Conservation (phyloP, 768 basidiomycete species). For the Mycena filopes region DNA sequence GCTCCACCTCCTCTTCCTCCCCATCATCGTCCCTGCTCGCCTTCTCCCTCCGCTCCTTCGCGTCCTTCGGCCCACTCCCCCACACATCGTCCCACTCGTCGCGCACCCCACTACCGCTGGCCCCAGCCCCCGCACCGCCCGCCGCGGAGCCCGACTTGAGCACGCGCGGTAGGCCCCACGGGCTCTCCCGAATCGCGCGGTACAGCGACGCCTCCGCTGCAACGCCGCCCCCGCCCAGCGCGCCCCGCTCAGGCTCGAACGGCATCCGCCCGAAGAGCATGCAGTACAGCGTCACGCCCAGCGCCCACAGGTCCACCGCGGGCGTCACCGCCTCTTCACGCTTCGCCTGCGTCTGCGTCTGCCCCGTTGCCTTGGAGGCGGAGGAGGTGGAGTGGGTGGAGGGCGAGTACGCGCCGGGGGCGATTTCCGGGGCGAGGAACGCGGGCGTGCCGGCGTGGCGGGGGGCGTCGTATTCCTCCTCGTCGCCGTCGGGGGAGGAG, state of each 20-base stretch:
- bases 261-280: conserved; percentile 90
- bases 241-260: conserved; percentile 54
- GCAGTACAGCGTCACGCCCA: conserved; percentile 96
- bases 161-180: conserved; percentile 3
- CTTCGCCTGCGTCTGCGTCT: too few relatives aligned
- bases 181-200: conserved; percentile 24
- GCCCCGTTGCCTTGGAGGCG: too few relatives aligned
- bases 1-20: neutral
- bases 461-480: conserved; percentile 83
- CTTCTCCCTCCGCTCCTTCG: neutral
- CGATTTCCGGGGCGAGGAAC: conserved; percentile 96
- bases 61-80: too few relatives aligned
- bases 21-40: neutral
- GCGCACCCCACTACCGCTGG: too few relatives aligned
- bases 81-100: conserved; percentile 3
- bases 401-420: conserved; percentile 42
- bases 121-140: neutral
- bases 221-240: neutral
- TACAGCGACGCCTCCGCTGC: conserved; percentile 21
- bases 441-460: conserved; percentile 95
- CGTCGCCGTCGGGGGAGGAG: conserved; percentile 51
- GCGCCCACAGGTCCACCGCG: conserved; percentile 97
- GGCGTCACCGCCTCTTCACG: too few relatives aligned
- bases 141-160: too few relatives aligned
- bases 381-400: neutral